These are phyloP conservation scores for Alternaria sp. DNA, from an alignment of 2,329 filamentous ascomycete species.

Conservation along the genomic window DNA sequence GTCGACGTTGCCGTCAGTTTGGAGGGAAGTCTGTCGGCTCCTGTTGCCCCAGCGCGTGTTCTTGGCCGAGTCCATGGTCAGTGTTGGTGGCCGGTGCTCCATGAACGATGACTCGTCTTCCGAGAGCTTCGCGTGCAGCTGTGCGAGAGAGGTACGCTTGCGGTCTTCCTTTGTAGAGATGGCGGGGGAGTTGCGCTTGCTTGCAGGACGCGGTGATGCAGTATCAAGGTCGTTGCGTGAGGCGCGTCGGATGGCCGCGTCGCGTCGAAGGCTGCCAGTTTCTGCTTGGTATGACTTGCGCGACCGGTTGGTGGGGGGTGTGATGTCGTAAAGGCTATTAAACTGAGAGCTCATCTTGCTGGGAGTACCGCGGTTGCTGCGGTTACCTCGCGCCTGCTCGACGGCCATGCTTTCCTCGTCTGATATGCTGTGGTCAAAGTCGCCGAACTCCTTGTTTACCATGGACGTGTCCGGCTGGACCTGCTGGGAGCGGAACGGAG, in stretches of 20 bases:
- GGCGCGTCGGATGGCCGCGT: constrained; percentile 55
- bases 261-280: constrained; percentile 49
- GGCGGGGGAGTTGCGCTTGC: constrained; percentile 44
- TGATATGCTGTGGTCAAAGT: constrained; percentile 50
- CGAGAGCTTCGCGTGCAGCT: constrained; percentile 61
- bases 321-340: constrained; percentile 56
- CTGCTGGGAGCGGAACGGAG: constrained; percentile 43
- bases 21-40: constrained; percentile 51
- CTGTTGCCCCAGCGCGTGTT: constrained; percentile 63
- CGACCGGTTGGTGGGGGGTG: constrained; percentile 49
- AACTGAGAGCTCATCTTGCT: constrained; percentile 59
- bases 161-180: constrained; percentile 42
- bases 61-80: constrained; percentile 49
- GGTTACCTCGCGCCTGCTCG: constrained; percentile 60
- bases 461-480: constrained; percentile 46
- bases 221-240: constrained; percentile 51
- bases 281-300: constrained; percentile 45
- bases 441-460: constrained; percentile 48
- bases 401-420: constrained; percentile 60
- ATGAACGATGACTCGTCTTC: constrained; percentile 61
- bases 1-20: constrained; percentile 37
- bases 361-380: constrained; percentile 46
- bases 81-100: constrained; percentile 57
- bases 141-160: constrained; percentile 59
- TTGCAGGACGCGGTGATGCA: constrained; percentile 46